phyloP scores from a whole-genome alignment of 75 land plant species.

The Pseudotsuga menziesii region DNA sequence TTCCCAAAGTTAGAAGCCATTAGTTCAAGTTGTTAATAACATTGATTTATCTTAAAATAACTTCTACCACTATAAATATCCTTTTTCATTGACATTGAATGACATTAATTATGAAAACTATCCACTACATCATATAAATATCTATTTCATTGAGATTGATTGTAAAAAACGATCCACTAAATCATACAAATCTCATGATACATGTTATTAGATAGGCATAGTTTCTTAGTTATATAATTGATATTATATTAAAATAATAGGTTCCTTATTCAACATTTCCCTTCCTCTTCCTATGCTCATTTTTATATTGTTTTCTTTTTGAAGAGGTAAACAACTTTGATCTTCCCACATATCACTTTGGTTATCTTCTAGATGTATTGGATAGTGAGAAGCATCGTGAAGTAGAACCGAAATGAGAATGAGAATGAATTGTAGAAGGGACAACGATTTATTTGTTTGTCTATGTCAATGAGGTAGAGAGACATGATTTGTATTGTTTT shows the following conservation, averaged over 20 bases:
- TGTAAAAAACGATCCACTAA: too few relatives aligned
- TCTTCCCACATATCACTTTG: constrained; percentile 32
- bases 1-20: neutral
- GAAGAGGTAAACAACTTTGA: constrained; percentile 37
- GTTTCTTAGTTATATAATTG: too few relatives aligned
- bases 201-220: too few relatives aligned
- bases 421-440: neutral
- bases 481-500: neutral
- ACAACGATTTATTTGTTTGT: neutral
- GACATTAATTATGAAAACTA: too few relatives aligned
- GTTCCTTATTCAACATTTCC: too few relatives aligned
- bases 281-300: neutral
- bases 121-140: too few relatives aligned
- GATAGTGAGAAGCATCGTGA: constrained; percentile 16
- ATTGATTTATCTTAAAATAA: neutral
- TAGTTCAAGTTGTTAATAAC: neutral
- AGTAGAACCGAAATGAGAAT: neutral
- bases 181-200: too few relatives aligned
- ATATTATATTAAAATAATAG: too few relatives aligned
- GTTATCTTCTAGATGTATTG: constrained; percentile 38
- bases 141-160: too few relatives aligned
- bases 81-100: too few relatives aligned
- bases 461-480: neutral
- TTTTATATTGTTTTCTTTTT: neutral
- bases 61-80: neutral